Conservation (phyloP, 768 basidiomycete species). For the Lactarius tabidus region DNA sequence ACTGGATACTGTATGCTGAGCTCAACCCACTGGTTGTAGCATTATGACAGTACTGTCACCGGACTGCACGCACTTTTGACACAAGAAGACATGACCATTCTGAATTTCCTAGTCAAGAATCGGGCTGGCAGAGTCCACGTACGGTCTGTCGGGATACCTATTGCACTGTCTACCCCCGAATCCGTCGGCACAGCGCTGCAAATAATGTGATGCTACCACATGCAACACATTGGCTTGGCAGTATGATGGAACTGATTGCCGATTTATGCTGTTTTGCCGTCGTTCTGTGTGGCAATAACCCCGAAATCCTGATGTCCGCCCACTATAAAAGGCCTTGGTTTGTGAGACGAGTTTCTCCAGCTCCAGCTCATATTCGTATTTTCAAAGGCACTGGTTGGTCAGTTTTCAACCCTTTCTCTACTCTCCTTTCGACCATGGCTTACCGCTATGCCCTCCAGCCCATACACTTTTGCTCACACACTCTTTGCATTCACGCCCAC, state of each 20-base stretch:
- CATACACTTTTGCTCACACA: neutral
- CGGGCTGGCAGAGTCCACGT: neutral
- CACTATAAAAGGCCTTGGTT: neutral
- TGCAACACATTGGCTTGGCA: neutral
- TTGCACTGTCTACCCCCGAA: neutral
- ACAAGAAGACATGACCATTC: neutral
- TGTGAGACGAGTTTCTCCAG: neutral
- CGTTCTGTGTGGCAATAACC: neutral
- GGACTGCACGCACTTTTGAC: neutral
- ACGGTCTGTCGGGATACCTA: neutral
- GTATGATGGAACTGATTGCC: neutral
- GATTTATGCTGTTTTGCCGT: neutral
- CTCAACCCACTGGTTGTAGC: neutral
- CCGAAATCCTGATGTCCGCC: neutral
- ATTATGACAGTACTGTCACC: neutral
- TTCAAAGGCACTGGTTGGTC: slow-evolving; percentile 19
- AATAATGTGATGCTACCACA: neutral
- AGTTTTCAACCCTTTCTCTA: neutral
- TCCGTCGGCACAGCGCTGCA: neutral
- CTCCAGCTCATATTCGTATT: slow-evolving; percentile 4
- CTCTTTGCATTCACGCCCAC: neutral
- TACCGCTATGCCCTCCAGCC: neutral
- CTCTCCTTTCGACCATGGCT: neutral
- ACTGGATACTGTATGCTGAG: neutral
- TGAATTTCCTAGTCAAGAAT: neutral